A percentile compares a stretch with the other conserved stretches of the same genome.
Evolutionary conservation across 202 grass and related monocot genomes (phyloP).

Genomic region (Carex arenaria): DNA sequence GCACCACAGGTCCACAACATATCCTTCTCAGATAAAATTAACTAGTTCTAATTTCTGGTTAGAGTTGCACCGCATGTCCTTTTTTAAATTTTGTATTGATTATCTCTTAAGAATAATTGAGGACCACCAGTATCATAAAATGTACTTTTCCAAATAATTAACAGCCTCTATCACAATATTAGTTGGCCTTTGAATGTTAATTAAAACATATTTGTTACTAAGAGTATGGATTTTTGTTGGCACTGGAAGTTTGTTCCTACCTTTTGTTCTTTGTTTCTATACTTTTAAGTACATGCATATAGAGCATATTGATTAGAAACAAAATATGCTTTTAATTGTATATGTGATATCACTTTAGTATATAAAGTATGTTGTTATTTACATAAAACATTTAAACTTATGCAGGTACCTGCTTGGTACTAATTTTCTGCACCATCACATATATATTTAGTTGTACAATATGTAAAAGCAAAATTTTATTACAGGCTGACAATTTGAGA

Average conservation of each 20-base stretch:
- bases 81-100: background rate
- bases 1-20: background rate
- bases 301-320: background rate
- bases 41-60: background rate
- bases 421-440: background rate
- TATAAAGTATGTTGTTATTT: background rate
- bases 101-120: background rate
- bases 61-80: background rate
- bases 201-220: background rate
- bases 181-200: background rate
- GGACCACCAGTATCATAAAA: background rate
- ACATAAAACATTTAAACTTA: background rate
- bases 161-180: background rate
- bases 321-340: background rate
- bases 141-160: background rate
- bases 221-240: background rate
- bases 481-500: constrained; percentile 88
- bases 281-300: background rate
- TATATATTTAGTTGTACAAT: background rate
- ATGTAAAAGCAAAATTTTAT: background rate
- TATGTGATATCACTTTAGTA: background rate
- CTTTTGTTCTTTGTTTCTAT: background rate
- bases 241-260: background rate
- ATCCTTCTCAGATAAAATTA: background rate
- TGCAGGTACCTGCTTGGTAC: background rate